Conservation (phyloP, 2,329 filamentous ascomycete species). For the Ophiostoma australiae region DNA sequence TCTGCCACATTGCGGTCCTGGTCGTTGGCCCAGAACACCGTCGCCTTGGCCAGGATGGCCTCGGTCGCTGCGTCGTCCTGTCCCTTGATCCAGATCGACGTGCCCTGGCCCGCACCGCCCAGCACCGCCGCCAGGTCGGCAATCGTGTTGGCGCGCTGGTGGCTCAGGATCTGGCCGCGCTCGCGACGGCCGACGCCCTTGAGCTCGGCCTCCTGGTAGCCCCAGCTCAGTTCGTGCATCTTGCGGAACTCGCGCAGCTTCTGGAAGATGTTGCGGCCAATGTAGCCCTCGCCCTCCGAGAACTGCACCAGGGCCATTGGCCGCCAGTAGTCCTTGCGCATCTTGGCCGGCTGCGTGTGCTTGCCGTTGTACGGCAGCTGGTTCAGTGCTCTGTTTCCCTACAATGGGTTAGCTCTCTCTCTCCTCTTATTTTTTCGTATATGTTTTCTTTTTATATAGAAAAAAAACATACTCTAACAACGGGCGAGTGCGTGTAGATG, state of each 20-base stretch:
- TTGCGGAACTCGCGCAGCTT: slow-evolving; percentile 60
- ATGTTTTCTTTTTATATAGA: background rate
- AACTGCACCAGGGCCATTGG: slow-evolving; percentile 58
- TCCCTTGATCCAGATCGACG: slow-evolving; percentile 37
- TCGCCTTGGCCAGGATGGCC: slow-evolving; percentile 34
- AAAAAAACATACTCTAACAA: slow-evolving; percentile 39
- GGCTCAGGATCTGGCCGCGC: slow-evolving; percentile 50
- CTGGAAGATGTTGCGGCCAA: slow-evolving; percentile 57
- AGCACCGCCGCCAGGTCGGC: slow-evolving; percentile 60
- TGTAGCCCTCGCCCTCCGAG: slow-evolving; percentile 44
- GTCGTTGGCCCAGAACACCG: slow-evolving; percentile 50
- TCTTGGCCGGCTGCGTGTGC: slow-evolving; percentile 57
- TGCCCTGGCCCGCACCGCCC: slow-evolving; percentile 48
- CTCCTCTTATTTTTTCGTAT: too few species aligned
- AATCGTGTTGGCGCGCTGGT: slow-evolving; percentile 57
- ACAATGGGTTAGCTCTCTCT: background rate
- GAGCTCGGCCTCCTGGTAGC: slow-evolving; percentile 39
- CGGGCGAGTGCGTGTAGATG: slow-evolving; percentile 47
- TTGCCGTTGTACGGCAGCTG: slow-evolving; percentile 61
- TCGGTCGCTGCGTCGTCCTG: slow-evolving; percentile 18
- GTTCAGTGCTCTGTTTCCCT: slow-evolving; percentile 32
- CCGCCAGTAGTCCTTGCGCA: slow-evolving; percentile 64
- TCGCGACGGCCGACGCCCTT: slow-evolving; percentile 40
- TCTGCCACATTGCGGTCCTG: slow-evolving; percentile 45
- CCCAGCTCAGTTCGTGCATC: slow-evolving; percentile 60